Evolutionary conservation across 805 yeast species (phyloP), one percentile per base, ranked within the genome.

Genomic region (Schwanniomyces yamadae): DNA sequence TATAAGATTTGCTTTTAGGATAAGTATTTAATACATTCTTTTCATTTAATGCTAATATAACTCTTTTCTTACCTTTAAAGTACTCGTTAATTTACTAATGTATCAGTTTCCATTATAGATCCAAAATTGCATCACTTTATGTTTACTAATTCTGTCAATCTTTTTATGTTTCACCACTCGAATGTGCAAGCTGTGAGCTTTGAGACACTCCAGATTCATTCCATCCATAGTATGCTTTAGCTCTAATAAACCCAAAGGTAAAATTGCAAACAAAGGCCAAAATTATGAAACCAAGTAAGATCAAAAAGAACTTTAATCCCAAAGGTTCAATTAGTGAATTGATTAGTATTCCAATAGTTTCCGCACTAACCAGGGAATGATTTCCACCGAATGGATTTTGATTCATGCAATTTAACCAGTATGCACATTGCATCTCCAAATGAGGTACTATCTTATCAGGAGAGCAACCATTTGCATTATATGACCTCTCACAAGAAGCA

Each of bases 261-360:
- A 83, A 78, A 51, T 84, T 84, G 18, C 80, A 73, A 4, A 74
- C 65, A 51, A 81, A 83, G 13, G 74, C 51, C 62, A 77, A 61
- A n/a, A 70, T 61, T 0, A 69, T 47, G 8, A 71, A 59, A 7
- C 69, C 44, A 4, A 66, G 45, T 9, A 75, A 49, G 3, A 79
- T 68, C 4, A 68, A 22, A 29, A 80, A 63, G 13, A 83, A 76
- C 52, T 82, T 80, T 42, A 72, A 59, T 3, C 86, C 81, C 28
- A 84, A 68, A 0, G 88, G 89, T 44, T 83, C 86, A 13, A 83
- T 66, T 36, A 84, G 64, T 0, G 82, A 74, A 47, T 82, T 80
- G 8, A 82, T 46, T 11, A 83, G 62, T 32, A 75, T 59, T 0
- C 89, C 90, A 2, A 84, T 46, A 0, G 82, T 73, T 37, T 76